Conservation (phyloP, 495 filamentous ascomycete species). For the Aspergillus diversus region DNA sequence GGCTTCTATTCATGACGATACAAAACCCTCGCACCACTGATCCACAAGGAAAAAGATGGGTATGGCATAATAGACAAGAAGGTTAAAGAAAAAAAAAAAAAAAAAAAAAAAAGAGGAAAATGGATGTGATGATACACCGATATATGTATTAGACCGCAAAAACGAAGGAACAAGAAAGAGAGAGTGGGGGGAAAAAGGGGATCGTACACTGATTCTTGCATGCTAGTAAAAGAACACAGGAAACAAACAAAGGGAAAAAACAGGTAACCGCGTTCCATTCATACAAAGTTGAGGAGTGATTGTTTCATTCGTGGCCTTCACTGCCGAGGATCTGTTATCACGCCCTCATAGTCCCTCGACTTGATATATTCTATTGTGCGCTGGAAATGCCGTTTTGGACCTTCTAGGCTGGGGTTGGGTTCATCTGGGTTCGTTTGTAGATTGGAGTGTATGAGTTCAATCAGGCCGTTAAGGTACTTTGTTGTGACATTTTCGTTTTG, state of each 20-base stretch:
- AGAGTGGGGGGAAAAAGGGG: background rate
- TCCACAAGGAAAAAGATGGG: constrained; percentile 8
- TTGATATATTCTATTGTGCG: constrained; percentile 92
- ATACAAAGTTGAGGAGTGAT: constrained; percentile 5
- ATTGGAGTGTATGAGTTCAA: constrained; percentile 97
- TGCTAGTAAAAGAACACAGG: background rate
- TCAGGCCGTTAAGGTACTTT: constrained; percentile 97
- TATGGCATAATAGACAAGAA: constrained; percentile 31
- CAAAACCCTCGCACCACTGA: background rate
- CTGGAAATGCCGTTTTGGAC: constrained; percentile 87
- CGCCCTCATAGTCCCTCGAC: constrained; percentile 88
- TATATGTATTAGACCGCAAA: constrained; percentile 36
- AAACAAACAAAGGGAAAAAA: constrained; percentile 9
- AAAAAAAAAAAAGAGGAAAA: background rate
- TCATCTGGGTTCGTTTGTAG: constrained; percentile 75
- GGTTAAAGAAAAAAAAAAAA: background rate
- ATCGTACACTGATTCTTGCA: constrained; percentile 1
- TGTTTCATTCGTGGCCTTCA: constrained; percentile 20
- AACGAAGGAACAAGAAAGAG: constrained; percentile 24
- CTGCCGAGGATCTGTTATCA: constrained; percentile 75
- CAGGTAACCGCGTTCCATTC: constrained; percentile 16
- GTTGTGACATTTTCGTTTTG: constrained; percentile 98
- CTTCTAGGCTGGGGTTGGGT: constrained; percentile 76
- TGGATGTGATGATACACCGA: constrained; percentile 33
- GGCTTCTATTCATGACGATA: background rate